Evolutionary conservation across 768 basidiomycete species (phyloP).

Genomic region (Suillus discolor): DNA sequence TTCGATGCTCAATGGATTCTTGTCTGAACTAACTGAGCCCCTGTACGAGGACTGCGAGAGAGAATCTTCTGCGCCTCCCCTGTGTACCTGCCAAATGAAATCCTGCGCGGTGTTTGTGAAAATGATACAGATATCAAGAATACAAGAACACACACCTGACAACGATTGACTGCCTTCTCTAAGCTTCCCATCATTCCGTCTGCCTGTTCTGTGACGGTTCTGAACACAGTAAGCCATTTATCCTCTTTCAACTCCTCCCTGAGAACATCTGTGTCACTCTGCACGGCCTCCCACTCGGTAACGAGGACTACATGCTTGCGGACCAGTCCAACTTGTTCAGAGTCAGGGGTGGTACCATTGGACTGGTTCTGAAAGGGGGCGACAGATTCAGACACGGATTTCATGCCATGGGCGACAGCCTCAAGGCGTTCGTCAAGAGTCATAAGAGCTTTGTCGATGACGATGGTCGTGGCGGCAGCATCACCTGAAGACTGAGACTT

Average conservation of each 20-base stretch:
- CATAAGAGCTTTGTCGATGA: slow-evolving; percentile 83
- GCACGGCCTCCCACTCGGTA: slow-evolving; percentile 80
- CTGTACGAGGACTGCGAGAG: slow-evolving; percentile 43
- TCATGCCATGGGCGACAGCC: slow-evolving; percentile 70
- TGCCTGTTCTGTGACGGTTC: slow-evolving; percentile 92
- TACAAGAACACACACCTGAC: slow-evolving; percentile 64
- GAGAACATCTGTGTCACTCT: slow-evolving; percentile 77
- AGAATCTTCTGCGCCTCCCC: slow-evolving; percentile 50
- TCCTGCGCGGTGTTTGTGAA: slow-evolving; percentile 48
- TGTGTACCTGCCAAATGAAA: slow-evolving; percentile 84
- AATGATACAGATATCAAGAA: slow-evolving; percentile 9
- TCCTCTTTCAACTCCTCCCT: slow-evolving; percentile 95
- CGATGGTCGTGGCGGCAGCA: slow-evolving; percentile 57
- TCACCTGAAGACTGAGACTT: slow-evolving; percentile 71
- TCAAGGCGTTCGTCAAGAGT: slow-evolving; percentile 80
- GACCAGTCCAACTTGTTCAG: slow-evolving; percentile 46
- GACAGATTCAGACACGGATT: slow-evolving; percentile 64
- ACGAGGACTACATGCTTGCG: slow-evolving; percentile 75
- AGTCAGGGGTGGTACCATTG: slow-evolving; percentile 50
- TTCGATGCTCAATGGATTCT: slow-evolving; percentile 56
- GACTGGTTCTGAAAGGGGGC: slow-evolving; percentile 56
- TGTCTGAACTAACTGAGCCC: slow-evolving; percentile 52
- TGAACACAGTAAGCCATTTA: slow-evolving; percentile 94
- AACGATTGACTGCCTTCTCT: slow-evolving; percentile 90
- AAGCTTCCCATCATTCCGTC: slow-evolving; percentile 97